phyloP scores from a whole-genome alignment of 352 stramenopile genomes.

The Phytopythium chamaehyphon region DNA sequence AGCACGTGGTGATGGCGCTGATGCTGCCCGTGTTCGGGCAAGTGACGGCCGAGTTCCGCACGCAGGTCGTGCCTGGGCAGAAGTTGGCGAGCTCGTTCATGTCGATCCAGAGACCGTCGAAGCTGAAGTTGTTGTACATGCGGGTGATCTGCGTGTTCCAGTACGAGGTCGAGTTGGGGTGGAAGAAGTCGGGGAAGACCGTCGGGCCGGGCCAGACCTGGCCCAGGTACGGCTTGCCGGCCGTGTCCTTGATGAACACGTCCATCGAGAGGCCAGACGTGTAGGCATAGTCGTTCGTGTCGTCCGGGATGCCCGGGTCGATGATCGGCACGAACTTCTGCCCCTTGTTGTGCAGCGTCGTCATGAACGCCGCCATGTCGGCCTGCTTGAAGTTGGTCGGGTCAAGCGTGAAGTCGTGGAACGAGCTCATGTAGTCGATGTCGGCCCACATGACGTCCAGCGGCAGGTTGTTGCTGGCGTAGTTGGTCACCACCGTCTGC shows the following conservation, averaged over 20 bases:
- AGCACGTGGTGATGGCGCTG: conserved; percentile 40
- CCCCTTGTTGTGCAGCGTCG: conserved; percentile 43
- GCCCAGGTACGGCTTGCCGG: conserved; percentile 55
- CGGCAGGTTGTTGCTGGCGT: conserved; percentile 35
- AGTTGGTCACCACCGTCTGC: conserved; percentile 35
- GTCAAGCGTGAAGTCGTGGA: conserved; percentile 65
- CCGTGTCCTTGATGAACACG: conserved; percentile 76
- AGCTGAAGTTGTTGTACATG: conserved; percentile 46
- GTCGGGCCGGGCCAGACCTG: conserved; percentile 82
- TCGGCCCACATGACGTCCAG: conserved; percentile 58
- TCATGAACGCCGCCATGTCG: conserved; percentile 30
- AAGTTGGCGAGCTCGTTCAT: conserved; percentile 89
- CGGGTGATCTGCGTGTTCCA: conserved; percentile 60
- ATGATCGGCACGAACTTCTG: conserved; percentile 81
- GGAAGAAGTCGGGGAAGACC: conserved; percentile 80
- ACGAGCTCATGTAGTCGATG: conserved; percentile 63
- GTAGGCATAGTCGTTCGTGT: conserved; percentile 46
- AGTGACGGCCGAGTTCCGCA: conserved; percentile 22
- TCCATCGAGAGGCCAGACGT: conserved; percentile 48
- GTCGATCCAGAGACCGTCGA: conserved; percentile 84
- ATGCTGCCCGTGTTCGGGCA: conserved; percentile 31
- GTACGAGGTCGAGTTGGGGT: conserved; percentile 55
- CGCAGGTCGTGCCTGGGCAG: conserved; percentile 39
- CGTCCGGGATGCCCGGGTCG: conserved; percentile 73
- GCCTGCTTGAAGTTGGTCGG: conserved; percentile 34